phyloP scores from a whole-genome alignment of 2,329 filamentous ascomycete species.

The Paraphaeosphaeria minitans region DNA sequence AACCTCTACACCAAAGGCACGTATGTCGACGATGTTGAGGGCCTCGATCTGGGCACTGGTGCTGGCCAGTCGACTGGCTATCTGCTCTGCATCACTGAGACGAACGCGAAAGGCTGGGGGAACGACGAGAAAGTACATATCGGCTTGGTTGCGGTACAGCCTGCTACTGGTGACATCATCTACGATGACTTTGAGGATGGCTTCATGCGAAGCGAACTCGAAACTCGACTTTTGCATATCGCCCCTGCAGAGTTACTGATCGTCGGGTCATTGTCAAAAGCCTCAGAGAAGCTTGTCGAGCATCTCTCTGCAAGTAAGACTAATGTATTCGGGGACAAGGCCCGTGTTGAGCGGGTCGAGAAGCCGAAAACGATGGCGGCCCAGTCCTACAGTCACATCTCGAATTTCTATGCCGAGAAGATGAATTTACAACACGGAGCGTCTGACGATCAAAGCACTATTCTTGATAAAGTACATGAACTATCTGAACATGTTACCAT shows the following conservation, averaged over 20 bases:
- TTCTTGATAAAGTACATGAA: conserved; percentile 85
- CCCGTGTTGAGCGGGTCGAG: conserved; percentile 78
- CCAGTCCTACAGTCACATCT: conserved; percentile 85
- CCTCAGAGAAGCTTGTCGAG: conserved; percentile 88
- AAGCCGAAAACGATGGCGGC: conserved; percentile 81
- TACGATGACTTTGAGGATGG: conserved; percentile 96
- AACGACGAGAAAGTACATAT: conserved; percentile 94
- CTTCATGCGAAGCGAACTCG: conserved; percentile 95
- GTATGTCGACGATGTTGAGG: conserved; percentile 92
- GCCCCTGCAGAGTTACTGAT: conserved; percentile 94
- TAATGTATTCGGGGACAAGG: conserved; percentile 90
- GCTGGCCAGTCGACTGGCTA: conserved; percentile 74
- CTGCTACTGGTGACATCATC: conserved; percentile 92
- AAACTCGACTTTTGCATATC: conserved; percentile 93
- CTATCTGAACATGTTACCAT: conserved; percentile 86
- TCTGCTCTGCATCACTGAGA: conserved; percentile 88
- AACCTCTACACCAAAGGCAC: conserved; percentile 98
- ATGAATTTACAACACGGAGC: conserved; percentile 59
- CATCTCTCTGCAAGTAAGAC: conserved; percentile 87
- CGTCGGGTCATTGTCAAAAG: conserved; percentile 85
- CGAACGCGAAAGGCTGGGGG: conserved; percentile 75
- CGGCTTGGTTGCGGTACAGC: conserved; percentile 91
- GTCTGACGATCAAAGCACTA: conserved; percentile 53
- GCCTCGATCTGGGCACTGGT: conserved; percentile 64
- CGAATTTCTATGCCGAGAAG: conserved; percentile 89